Evolutionary conservation across 352 stramenopile species (phyloP), one percentile per base, ranked within the genome.

Genomic region (Pythium brachiatum): DNA sequence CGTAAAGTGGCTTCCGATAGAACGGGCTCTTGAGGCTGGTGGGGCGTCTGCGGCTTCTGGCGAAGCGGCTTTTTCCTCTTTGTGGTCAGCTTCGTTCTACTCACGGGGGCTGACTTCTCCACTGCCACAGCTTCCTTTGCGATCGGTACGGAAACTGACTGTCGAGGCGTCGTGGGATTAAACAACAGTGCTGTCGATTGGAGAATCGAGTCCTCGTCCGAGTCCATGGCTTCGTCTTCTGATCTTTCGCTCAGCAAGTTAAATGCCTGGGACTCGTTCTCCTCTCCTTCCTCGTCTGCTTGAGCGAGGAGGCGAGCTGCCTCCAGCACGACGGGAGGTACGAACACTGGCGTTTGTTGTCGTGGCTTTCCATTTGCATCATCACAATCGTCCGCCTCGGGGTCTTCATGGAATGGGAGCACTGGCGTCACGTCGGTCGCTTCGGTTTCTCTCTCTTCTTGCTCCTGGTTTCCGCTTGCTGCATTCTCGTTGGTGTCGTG

Each of bases 1-100:
- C 57, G 63, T 9, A 65, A 23, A 21, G 63, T 65, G 7, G 51
- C 51, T 8, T 53, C 29, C n/a, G 63, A 64, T 12, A 70, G 41
- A 1, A 25, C 4, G 8, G 55, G 39, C 13, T 34, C 39, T 15
- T n/a, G 20, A 12, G n/a, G 41, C 18, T 48, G 41, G 0, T 27
- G 20, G 15, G 8, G 4, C 13, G 31, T 2, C 9, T 15, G 11
- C 53, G 13, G 26, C 34, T 34, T 34, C 29, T 34, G 29, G 9
- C 5, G 5, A 34, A 34, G 9, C 29, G 29, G 29, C 29, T 16
- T 60, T 29, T 43, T 44, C 41, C 41, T 27, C 53, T 38, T 48
- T 18, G 23, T 16, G 25, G 25, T 25, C 9, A 13, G 20, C 13
- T 50, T 47, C 16, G 13, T 47, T n/a, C 20, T 36, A 20, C 32